Evolutionary conservation across 768 basidiomycete genomes (phyloP).

Genomic region (Sporobolomyces pararoseus): DNA sequence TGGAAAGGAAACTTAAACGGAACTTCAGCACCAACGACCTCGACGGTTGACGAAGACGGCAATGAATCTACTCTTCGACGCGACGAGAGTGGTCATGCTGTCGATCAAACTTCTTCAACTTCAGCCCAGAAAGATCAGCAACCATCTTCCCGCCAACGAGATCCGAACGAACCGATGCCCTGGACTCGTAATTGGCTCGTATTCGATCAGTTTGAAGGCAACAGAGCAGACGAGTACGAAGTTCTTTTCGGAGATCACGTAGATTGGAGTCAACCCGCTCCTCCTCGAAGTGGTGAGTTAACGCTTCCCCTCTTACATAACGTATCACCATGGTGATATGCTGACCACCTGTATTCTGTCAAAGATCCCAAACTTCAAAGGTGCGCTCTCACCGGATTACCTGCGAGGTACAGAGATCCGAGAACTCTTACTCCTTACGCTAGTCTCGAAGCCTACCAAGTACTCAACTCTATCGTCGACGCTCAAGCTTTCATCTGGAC

Average conservation of each 20-base stretch:
- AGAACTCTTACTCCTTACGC: slow-evolving; percentile 75
- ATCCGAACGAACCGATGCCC: background rate
- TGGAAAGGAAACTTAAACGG: slow-evolving; percentile 22
- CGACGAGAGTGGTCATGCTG: background rate
- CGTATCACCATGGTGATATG: too few species aligned
- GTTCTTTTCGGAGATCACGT: slow-evolving; percentile 82
- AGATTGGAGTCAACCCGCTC: slow-evolving; percentile 54
- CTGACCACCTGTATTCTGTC: background rate
- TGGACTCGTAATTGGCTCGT: slow-evolving; percentile 33
- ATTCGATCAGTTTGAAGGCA: slow-evolving; percentile 33
- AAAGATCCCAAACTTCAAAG: slow-evolving; percentile 63
- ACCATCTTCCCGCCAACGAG: background rate
- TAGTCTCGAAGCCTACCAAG: slow-evolving; percentile 62
- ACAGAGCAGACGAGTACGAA: slow-evolving; percentile 69
- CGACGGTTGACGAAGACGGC: background rate
- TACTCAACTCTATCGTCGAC: slow-evolving; percentile 60
- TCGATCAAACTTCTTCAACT: background rate
- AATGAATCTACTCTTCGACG: background rate
- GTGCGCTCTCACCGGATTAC: slow-evolving; percentile 74
- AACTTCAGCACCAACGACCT: too few species aligned
- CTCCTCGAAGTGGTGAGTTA: slow-evolving; percentile 34
- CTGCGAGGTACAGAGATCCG: slow-evolving; percentile 76
- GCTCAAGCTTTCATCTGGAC: slow-evolving; percentile 67
- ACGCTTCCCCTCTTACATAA: background rate
- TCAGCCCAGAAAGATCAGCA: background rate